A percentile compares a stretch with the other conserved stretches of the same genome.
phyloP scores from a whole-genome alignment of 805 yeast genomes.

The Pichia phayaonensis region DNA sequence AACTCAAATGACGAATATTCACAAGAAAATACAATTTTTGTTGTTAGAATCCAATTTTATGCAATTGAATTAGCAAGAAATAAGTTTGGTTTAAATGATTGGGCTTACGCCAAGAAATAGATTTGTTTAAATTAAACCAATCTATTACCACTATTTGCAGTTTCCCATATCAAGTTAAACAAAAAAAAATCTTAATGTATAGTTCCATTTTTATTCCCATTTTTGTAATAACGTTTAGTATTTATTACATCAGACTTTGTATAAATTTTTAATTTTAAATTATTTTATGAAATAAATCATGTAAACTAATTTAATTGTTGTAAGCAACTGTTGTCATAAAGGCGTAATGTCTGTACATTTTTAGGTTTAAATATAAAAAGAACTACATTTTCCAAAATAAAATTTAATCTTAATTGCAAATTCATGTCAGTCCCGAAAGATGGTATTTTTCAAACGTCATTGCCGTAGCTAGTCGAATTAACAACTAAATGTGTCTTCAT shows the following conservation, averaged over 20 bases:
- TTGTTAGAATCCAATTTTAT: conserved; percentile 87
- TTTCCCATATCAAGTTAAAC: neutral
- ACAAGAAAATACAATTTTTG: conserved; percentile 80
- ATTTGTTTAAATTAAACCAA: neutral
- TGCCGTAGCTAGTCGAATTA: conserved; percentile 20
- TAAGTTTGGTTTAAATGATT: conserved; percentile 83
- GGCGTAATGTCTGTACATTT: too few species aligned
- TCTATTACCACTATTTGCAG: neutral
- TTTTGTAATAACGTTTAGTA: neutral
- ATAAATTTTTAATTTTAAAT: neutral
- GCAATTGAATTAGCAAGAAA: conserved; percentile 94
- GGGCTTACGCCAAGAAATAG: conserved; percentile 45
- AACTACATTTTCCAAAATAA: neutral
- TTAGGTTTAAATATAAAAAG: neutral
- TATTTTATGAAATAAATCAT: neutral
- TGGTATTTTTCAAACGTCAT: conserved; percentile 19
- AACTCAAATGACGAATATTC: conserved; percentile 66
- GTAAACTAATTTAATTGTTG: neutral
- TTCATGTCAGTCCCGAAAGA: conserved; percentile 20
- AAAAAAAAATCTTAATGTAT: neutral
- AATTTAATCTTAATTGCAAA: neutral
- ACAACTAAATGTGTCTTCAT: conserved; percentile 14
- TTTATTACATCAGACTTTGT: neutral
- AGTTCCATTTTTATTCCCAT: neutral
- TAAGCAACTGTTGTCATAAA: too few species aligned